Percentiles rank a stretch among this genome's conserved stretches.
These are phyloP conservation scores for Kodamaea suecica DNA, from an alignment of 1,139 yeast genomes.

Conservation along the genomic window DNA sequence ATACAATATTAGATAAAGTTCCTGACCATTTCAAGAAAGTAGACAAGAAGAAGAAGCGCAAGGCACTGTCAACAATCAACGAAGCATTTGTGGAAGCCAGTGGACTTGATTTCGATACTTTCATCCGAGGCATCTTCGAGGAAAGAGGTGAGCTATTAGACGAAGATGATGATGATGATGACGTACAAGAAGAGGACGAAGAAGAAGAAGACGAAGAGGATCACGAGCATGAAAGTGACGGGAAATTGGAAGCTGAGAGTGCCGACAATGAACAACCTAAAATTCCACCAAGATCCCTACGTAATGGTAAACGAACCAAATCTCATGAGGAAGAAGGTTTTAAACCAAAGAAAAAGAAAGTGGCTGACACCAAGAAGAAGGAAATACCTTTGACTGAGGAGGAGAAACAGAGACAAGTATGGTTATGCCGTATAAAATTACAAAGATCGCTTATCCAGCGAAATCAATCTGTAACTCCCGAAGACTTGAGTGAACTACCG, in stretches of 20 bases:
- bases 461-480: constrained; percentile 39
- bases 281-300: constrained; percentile 3
- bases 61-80: constrained; percentile 31
- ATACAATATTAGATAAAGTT: constrained; percentile 27
- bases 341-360: constrained; percentile 4
- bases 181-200: constrained; percentile 27
- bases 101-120: constrained; percentile 37
- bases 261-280: too few relatives aligned
- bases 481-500: constrained; percentile 30
- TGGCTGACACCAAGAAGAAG: constrained; percentile 5
- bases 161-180: constrained; percentile 30
- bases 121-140: constrained; percentile 32
- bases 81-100: constrained; percentile 43
- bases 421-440: constrained; percentile 47
- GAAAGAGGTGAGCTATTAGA: constrained; percentile 22
- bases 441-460: constrained; percentile 46
- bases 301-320: constrained; percentile 9
- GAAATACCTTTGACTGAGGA: constrained; percentile 25
- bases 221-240: constrained; percentile 15
- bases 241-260: constrained; percentile 6
- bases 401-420: constrained; percentile 45
- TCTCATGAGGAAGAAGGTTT: constrained; percentile 4
- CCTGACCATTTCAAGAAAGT: constrained; percentile 22
- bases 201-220: constrained; percentile 21
- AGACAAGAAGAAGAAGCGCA: constrained; percentile 19